Evolutionary conservation across 805 yeast genomes (phyloP).

Genomic region (Candida sakaeoensis): DNA sequence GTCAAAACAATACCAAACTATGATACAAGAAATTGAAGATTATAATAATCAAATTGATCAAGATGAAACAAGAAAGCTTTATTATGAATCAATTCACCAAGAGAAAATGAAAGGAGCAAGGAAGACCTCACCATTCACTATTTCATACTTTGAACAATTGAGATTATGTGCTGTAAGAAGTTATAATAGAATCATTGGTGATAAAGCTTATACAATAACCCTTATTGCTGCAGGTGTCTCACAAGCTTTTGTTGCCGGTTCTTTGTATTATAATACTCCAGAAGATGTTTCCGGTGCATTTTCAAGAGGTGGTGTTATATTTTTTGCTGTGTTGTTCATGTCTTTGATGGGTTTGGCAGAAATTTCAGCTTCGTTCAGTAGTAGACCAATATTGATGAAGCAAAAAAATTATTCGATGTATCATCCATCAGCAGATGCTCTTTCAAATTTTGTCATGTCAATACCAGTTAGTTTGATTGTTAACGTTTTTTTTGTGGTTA

Average conservation of each 20-base stretch:
- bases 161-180: slow-evolving; percentile 47
- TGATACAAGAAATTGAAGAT: slow-evolving; percentile 21
- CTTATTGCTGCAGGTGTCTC: slow-evolving; percentile 45
- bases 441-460: slow-evolving; percentile 20
- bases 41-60: slow-evolving; percentile 14
- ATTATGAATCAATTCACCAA: slow-evolving; percentile 31
- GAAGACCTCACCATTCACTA: slow-evolving; percentile 39
- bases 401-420: slow-evolving; percentile 25
- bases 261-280: slow-evolving; percentile 55
- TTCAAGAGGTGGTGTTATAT: slow-evolving; percentile 60
- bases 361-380: slow-evolving; percentile 24
- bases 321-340: slow-evolving; percentile 55
- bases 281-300: slow-evolving; percentile 53
- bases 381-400: slow-evolving; percentile 26
- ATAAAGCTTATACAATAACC: slow-evolving; percentile 47
- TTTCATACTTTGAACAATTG: slow-evolving; percentile 47
- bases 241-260: slow-evolving; percentile 62
- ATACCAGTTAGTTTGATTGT: slow-evolving; percentile 21
- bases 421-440: slow-evolving; percentile 27
- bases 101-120: slow-evolving; percentile 37
- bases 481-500: slow-evolving; percentile 19
- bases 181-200: slow-evolving; percentile 54
- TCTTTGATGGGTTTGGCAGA: slow-evolving; percentile 48
- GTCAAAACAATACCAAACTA: slow-evolving; percentile 31
- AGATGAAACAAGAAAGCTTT: slow-evolving; percentile 31